These are phyloP conservation scores for Helianthus annuus DNA, from an alignment of 129 eudicot genomes.

Conservation along the genomic window DNA sequence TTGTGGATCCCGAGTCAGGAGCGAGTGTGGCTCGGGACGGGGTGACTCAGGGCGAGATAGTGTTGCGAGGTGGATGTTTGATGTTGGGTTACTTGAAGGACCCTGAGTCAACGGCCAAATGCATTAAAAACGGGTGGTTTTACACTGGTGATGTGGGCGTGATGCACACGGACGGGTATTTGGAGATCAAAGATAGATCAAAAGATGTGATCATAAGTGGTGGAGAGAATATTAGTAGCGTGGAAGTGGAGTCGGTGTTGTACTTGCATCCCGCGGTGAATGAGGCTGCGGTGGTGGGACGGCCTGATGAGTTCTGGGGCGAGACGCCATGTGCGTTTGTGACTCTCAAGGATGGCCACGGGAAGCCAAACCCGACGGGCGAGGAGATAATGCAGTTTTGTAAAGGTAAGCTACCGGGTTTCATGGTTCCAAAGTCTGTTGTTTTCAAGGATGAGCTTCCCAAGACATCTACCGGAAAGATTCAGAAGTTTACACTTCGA, in stretches of 20 bases:
- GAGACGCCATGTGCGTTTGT: constrained; percentile 94
- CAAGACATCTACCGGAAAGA: constrained; percentile 80
- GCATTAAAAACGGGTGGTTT: constrained; percentile 78
- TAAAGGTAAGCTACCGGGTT: constrained; percentile 56
- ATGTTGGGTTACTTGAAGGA: constrained; percentile 84
- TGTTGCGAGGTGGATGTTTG: constrained; percentile 56
- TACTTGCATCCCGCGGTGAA: constrained; percentile 64
- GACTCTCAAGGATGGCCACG: constrained; percentile 42
- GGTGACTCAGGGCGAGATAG: constrained; percentile 61
- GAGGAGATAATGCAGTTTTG: constrained; percentile 59
- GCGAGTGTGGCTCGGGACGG: constrained; percentile 60
- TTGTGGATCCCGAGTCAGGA: constrained; percentile 59
- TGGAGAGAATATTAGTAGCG: constrained; percentile 86
- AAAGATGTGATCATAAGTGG: constrained; percentile 85
- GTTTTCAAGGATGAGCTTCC: constrained; percentile 69
- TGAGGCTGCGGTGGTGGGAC: constrained; percentile 86
- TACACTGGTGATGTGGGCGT: constrained; percentile 86
- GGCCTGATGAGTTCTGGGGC: constrained; percentile 80
- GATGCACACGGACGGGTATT: constrained; percentile 80
- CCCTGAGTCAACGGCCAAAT: constrained; percentile 53
- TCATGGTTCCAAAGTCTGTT: constrained; percentile 79
- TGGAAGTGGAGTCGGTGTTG: constrained; percentile 78
- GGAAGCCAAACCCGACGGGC: constrained; percentile 30
- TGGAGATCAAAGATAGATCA: constrained; percentile 78
- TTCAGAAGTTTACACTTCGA: constrained; percentile 67